A percentile compares a stretch with the other conserved stretches of the same genome.
These are phyloP conservation scores for Nemania bipapillata DNA, from an alignment of 2,329 filamentous ascomycete genomes.

Conservation along the genomic window DNA sequence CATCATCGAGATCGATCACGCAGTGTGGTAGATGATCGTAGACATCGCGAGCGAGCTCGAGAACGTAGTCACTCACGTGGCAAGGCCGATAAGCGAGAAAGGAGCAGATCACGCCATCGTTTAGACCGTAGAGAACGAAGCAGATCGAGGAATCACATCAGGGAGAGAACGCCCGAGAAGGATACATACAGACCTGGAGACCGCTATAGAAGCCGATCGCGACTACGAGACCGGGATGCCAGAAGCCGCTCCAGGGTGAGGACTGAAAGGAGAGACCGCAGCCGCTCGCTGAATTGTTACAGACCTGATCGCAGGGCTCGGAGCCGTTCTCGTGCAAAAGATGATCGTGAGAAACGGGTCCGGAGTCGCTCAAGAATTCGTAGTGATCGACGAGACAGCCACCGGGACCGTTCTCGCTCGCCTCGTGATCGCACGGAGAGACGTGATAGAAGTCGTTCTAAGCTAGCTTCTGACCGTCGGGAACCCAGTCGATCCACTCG, in stretches of 20 bases:
- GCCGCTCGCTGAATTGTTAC: conserved; percentile 48
- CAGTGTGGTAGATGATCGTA: conserved; percentile 46
- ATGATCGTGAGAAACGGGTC: conserved; percentile 48
- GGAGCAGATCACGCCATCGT: conserved; percentile 46
- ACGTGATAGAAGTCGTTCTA: conserved; percentile 48
- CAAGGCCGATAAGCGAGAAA: conserved; percentile 49
- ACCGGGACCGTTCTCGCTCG: conserved; percentile 50
- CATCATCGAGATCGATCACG: conserved; percentile 45
- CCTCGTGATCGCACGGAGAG: conserved; percentile 47
- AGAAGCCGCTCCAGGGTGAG: conserved; percentile 43
- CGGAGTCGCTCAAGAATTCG: conserved; percentile 46
- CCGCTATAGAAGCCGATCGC: conserved; percentile 48
- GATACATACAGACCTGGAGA: conserved; percentile 50
- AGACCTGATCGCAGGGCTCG: conserved; percentile 48
- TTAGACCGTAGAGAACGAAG: conserved; percentile 50
- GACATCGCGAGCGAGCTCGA: conserved; percentile 48
- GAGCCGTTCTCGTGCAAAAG: conserved; percentile 47
- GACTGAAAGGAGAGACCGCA: conserved; percentile 44
- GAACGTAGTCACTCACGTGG: conserved; percentile 45
- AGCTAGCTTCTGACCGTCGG: conserved; percentile 41
- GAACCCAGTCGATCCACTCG: conserved; percentile 42
- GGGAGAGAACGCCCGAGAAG: conserved; percentile 48
- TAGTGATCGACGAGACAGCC: conserved; percentile 41
- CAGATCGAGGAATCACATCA: conserved; percentile 54
- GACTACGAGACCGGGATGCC: conserved; percentile 45